Evolutionary conservation across 805 yeast species (phyloP), one percentile per base, ranked within the genome.

Genomic region (Wilhelminamyces savonicus): DNA sequence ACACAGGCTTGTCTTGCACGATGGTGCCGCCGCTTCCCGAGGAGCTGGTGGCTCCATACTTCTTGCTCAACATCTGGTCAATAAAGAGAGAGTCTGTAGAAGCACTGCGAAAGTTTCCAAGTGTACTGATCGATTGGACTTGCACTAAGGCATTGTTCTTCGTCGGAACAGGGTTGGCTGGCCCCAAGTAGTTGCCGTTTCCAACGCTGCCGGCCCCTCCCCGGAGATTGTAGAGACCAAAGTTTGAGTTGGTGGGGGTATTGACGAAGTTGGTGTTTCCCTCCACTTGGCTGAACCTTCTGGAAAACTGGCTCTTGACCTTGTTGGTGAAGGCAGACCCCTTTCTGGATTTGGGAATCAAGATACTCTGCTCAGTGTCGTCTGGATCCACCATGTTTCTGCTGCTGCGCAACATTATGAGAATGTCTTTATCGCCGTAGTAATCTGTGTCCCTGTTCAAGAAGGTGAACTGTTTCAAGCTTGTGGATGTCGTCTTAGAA

Each of bases 31-130:
- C n/a, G n/a, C n/a, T n/a, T n/a, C n/a, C n/a, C n/a, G n/a, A n/a
- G 19, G 6, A 8, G 19, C 8, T 17, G 19, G 19, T 7, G 21
- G 12, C 12, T 6, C 59, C 59, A 30, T 50, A 56, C 28, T 48
- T 50, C 27, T 46, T 49, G 19, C 52, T 46, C 16, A 59, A 36
- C 13, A 54, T 37, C 27, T 58, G 64, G 29, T 59, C 65, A 24
- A 58, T 51, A 27, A 59, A 56, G 21, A 57, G 35, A 15, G 62
- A 56, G 34, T 61, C 68, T 23, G 62, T 57, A 30, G 64, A 61
- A 24, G 63, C 65, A 22, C 61, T 57, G 22, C 59, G 47, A 28
- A 57, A 49, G 28, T 56, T 57, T 3, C 54, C 54, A 22, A 61
- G 35, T 1, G 66, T 59, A 17, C 53, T 46, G 10, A 56, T 53